Evolutionary conservation across 805 yeast species (phyloP), one percentile per base, ranked within the genome.

Genomic region (Suhomyces vadensis): DNA sequence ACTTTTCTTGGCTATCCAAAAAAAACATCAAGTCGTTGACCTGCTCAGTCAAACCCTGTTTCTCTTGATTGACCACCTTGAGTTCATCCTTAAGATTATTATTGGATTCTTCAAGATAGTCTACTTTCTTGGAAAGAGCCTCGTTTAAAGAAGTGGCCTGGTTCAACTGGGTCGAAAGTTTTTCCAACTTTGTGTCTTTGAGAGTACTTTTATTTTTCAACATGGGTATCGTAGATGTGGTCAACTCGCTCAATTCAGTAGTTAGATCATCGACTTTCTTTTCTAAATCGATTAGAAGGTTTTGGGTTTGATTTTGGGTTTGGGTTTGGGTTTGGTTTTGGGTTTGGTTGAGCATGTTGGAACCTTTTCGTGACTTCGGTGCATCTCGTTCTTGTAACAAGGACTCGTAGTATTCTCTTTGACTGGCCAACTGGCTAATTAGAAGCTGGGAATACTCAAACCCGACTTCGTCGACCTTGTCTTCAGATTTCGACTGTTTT

Each of bases 391-490:
- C 64, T 10, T 51, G 48, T 17, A 70, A 44, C 14, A 70, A 51
- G 10, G 70, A 65, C 56, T 89, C 96, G 59, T 85, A 90, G 61
- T 83, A 85, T 48, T 85, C 92, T 45, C 95, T 71, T 61, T 90
- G 96, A 6, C 94, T 84, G 44, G 89, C 95, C 42, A 90, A 67
- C 57, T 90, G 96, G 2, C 90, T 81, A 6, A 89, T 74, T 20
- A 90, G 64, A 31, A 90, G 70, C 56, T 85, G 85, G 0, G 95
- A 83, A 56, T 90, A 90, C 58, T 90, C 97, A 46, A 85, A 66
- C 8, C 86, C 87, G 22, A 76, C 78, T 56, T 68, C 84, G 64
- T 72, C 87, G 41, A 69, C 78, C 70, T 58, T 77, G 37, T 64
- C 65, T 35, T 41, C 37, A 24, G 31, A 42, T 33, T 35, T 6